Conservation (phyloP, 768 basidiomycete species). For the Suillus sp. region DNA sequence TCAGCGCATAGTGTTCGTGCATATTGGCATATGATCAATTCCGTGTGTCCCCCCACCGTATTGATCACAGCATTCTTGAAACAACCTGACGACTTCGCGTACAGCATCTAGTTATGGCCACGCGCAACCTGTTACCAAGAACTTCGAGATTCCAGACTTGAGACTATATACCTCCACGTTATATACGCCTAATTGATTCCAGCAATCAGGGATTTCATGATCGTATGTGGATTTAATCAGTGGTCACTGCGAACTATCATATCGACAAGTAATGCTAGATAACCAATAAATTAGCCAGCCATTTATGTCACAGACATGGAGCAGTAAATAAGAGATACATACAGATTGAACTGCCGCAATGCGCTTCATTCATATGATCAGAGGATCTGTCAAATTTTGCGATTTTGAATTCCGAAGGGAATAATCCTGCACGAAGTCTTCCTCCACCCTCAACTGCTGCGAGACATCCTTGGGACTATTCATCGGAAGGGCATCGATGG, state of each 20-base stretch:
- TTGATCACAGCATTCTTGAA: no score
- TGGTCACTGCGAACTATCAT: background rate
- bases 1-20: no score
- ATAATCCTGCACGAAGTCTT: background rate
- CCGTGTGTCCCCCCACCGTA: no score
- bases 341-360: background rate
- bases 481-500: background rate
- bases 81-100: no score
- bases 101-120: no score
- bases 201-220: no score
- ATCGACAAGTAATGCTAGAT: background rate
- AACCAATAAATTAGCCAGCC: background rate
- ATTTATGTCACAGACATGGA: background rate
- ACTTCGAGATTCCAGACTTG: no score
- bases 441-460: background rate
- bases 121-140: no score
- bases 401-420: background rate
- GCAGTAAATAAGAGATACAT: background rate
- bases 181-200: no score
- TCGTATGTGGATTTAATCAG: no score
- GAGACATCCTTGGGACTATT: background rate
- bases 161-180: no score
- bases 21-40: no score
- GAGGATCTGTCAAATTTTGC: background rate
- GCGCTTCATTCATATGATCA: slow-evolving; percentile 5